Evolutionary conservation across 2,329 filamentous ascomycete genomes (phyloP).

Genomic region (Atkinsonella hypoxylon): DNA sequence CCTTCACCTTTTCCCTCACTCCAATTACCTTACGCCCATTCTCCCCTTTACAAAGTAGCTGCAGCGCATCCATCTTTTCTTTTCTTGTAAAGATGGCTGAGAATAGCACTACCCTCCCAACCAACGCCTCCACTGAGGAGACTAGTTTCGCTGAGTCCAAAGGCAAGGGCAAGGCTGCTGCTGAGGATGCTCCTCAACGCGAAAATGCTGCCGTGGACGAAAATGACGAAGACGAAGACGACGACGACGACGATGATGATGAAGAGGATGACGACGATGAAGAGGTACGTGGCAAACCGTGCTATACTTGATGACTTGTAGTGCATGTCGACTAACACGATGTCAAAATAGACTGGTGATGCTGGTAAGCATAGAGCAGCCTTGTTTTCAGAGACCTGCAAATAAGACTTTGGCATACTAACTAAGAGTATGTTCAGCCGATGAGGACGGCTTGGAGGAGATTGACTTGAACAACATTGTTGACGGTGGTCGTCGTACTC

Average conservation of each 20-base stretch:
- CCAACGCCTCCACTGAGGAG: constrained; percentile 29
- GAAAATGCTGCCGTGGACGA: constrained; percentile 53
- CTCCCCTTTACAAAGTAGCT: not conserved
- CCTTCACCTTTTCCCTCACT: constrained; percentile 1
- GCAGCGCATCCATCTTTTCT: not conserved
- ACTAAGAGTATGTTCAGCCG: constrained; percentile 17
- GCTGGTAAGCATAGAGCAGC: constrained; percentile 14
- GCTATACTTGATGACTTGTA: not conserved
- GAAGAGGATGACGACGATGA: constrained; percentile 31
- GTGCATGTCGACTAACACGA: constrained; percentile 12
- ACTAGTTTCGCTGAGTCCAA: constrained; percentile 45
- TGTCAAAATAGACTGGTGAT: constrained; percentile 15
- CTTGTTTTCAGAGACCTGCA: not conserved
- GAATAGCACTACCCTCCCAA: constrained; percentile 36
- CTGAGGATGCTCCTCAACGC: constrained; percentile 39
- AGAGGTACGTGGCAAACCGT: constrained; percentile 14
- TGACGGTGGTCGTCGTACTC: constrained; percentile 65
- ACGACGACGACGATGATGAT: constrained; percentile 36
- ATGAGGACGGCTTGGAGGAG: constrained; percentile 78
- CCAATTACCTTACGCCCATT: not conserved
- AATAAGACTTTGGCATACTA: not conserved
- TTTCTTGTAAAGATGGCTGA: constrained; percentile 27
- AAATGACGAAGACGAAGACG: constrained; percentile 63
- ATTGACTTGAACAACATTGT: constrained; percentile 89
- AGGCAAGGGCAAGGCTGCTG: constrained; percentile 73